phyloP scores from a whole-genome alignment of 352 stramenopile species.

The Phytophthora vignae region DNA sequence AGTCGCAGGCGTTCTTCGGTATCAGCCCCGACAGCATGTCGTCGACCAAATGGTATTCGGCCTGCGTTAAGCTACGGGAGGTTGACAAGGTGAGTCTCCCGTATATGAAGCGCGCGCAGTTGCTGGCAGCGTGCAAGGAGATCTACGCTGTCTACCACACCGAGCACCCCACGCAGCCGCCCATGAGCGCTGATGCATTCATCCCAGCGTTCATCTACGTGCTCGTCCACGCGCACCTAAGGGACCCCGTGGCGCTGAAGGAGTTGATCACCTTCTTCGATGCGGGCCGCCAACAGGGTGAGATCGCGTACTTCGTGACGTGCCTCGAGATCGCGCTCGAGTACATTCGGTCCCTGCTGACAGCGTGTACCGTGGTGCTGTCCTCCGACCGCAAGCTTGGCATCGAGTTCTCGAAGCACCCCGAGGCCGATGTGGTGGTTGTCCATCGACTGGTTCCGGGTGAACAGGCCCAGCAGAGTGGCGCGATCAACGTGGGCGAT shows the following conservation, averaged over 20 bases:
- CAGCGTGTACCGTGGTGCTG: conserved; percentile 82
- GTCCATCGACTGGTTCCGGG: conserved; percentile 61
- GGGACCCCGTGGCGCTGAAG: conserved; percentile 76
- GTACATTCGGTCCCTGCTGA: conserved; percentile 87
- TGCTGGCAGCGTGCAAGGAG: conserved; percentile 81
- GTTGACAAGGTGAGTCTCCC: conserved; percentile 83
- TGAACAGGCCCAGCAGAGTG: conserved; percentile 74
- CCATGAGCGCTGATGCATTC: conserved; percentile 89
- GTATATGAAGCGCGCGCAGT: conserved; percentile 83
- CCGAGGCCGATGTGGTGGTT: conserved; percentile 58
- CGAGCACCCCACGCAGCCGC: conserved; percentile 73
- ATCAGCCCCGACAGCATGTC: conserved; percentile 78
- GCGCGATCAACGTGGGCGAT: conserved; percentile 65
- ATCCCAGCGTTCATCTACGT: conserved; percentile 91
- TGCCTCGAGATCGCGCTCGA: conserved; percentile 90
- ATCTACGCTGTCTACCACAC: conserved; percentile 83
- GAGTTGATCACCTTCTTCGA: conserved; percentile 87
- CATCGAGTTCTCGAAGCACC: conserved; percentile 77
- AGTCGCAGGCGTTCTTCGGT: conserved; percentile 87
- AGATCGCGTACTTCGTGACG: conserved; percentile 89
- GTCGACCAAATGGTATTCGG: conserved; percentile 62
- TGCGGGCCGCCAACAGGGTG: conserved; percentile 65
- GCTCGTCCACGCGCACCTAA: conserved; percentile 76
- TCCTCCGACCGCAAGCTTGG: conserved; percentile 74
- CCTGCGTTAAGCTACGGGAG: conserved; percentile 69